phyloP scores from a whole-genome alignment of 208 protist species.

The Leishmania amazonensis region DNA sequence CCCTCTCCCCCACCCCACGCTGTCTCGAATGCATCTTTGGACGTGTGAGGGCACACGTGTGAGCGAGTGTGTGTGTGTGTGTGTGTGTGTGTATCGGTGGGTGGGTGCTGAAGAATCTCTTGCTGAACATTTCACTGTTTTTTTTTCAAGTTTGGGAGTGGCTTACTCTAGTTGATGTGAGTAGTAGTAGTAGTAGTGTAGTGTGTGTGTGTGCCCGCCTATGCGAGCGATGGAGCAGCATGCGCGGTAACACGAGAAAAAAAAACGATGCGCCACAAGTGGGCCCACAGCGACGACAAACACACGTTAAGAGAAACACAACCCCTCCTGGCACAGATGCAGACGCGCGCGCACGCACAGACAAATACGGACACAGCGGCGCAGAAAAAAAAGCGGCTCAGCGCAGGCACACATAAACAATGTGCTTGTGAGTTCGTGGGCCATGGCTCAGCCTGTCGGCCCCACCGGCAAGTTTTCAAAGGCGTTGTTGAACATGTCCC shows the following conservation, averaged over 20 bases:
- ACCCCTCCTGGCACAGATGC: neutral
- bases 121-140: neutral
- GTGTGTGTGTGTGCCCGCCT: neutral
- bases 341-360: neutral
- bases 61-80: neutral
- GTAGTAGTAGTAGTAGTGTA: neutral
- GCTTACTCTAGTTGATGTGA: neutral
- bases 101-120: neutral
- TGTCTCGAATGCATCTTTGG: neutral
- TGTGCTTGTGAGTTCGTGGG: neutral
- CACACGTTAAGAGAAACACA: neutral
- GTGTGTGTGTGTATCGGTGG: neutral
- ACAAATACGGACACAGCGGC: neutral
- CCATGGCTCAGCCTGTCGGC: constrained; percentile 2
- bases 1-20: neutral
- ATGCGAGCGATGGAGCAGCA: neutral
- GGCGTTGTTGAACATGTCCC: constrained; percentile 78
- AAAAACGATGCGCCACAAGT: neutral
- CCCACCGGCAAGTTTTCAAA: constrained; percentile 53
- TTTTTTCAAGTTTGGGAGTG: neutral
- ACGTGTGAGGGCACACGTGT: neutral
- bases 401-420: neutral
- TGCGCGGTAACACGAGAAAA: neutral
- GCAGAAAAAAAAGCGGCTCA: neutral
- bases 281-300: neutral